Conservation (phyloP, 768 basidiomycete species). For the Naganishia onofrii region DNA sequence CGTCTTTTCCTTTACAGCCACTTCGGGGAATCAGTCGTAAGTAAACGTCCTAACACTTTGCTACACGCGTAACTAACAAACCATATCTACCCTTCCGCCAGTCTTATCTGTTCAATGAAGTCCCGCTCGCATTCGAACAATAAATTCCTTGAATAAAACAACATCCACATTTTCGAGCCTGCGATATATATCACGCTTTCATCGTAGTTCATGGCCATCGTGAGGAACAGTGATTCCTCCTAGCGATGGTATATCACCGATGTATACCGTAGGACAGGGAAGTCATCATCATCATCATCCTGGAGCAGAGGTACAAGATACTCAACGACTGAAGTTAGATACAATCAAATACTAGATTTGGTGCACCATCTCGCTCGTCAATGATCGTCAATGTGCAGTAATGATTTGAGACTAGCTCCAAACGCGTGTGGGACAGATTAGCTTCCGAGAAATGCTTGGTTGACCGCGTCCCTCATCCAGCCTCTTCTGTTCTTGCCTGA, state of each 20-base stretch:
- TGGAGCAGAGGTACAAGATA: no score
- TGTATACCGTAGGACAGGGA: background rate
- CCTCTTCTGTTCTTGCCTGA: constrained; percentile 3
- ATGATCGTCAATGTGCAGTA: background rate
- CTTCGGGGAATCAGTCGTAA: constrained; percentile 52
- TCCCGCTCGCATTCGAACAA: constrained; percentile 39
- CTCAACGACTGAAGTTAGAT: no score
- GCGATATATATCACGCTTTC: background rate
- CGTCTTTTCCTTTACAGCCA: constrained; percentile 35
- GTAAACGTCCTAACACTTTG: constrained; percentile 26
- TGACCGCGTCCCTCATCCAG: background rate
- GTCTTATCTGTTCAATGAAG: constrained; percentile 53
- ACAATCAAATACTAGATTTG: no score
- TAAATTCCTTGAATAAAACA: background rate
- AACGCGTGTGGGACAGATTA: background rate
- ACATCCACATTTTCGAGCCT: background rate
- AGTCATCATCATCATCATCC: background rate
- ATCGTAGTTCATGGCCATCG: no score
- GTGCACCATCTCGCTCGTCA: background rate
- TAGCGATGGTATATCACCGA: background rate
- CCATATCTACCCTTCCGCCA: constrained; percentile 21
- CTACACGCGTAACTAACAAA: background rate
- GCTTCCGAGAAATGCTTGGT: constrained; percentile 3
- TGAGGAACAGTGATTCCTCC: no score
- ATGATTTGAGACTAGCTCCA: background rate